Conservation (phyloP, 192 early-diverging fungal genomes). For the Backusella psychrophila region DNA sequence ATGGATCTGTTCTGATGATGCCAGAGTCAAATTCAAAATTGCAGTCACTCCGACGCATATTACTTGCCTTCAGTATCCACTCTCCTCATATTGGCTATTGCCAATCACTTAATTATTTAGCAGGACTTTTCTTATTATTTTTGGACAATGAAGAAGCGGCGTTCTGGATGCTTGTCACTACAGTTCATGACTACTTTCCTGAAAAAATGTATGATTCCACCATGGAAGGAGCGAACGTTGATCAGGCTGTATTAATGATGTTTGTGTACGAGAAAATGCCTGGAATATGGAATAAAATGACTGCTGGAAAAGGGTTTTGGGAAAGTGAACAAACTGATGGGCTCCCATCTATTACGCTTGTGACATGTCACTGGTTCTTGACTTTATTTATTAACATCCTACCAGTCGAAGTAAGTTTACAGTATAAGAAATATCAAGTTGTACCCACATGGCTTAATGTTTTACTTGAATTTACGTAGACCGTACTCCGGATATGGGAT, state of each 20-base stretch:
- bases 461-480: background rate
- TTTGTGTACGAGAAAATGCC: constrained; percentile 49
- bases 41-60: constrained; percentile 61
- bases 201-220: constrained; percentile 73
- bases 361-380: constrained; percentile 80
- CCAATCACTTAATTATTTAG: constrained; percentile 81
- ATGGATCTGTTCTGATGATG: constrained; percentile 21
- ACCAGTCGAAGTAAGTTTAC: constrained; percentile 41
- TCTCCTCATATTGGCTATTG: constrained; percentile 80
- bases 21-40: constrained; percentile 47
- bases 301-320: constrained; percentile 35
- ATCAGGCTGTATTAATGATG: constrained; percentile 65
- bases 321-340: constrained; percentile 45
- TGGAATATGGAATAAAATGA: constrained; percentile 43
- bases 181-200: constrained; percentile 75
- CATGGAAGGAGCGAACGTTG: constrained; percentile 71
- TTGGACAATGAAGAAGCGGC: constrained; percentile 71
- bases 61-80: constrained; percentile 70
- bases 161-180: constrained; percentile 78
- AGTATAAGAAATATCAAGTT: background rate
- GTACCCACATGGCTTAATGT: background rate
- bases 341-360: constrained; percentile 64
- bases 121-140: constrained; percentile 69
- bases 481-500: constrained; percentile 62
- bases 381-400: constrained; percentile 74